phyloP scores from a whole-genome alignment of 192 early-diverging fungal species.

The Umbelopsis ramanniana region DNA sequence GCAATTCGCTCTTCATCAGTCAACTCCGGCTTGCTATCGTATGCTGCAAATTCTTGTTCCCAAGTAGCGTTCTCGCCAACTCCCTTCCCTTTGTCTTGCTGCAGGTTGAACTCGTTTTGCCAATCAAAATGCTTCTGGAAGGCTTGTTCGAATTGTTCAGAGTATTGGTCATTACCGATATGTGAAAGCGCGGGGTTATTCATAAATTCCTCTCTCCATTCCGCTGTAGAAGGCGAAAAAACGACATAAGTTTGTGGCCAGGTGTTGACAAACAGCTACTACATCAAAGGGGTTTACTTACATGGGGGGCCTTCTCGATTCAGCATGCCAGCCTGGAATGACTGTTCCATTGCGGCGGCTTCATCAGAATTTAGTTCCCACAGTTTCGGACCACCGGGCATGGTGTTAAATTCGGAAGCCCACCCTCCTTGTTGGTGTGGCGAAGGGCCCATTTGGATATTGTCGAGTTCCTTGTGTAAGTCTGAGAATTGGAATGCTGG shows the following conservation, averaged over 20 bases:
- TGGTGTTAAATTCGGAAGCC: slow-evolving; percentile 47
- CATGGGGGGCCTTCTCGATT: slow-evolving; percentile 38
- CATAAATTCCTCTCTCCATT: slow-evolving; percentile 60
- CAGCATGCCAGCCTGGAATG: slow-evolving; percentile 39
- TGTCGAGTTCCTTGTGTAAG: slow-evolving; percentile 37
- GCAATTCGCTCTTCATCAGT: slow-evolving; percentile 39
- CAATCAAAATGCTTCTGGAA: slow-evolving; percentile 74
- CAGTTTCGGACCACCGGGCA: slow-evolving; percentile 35
- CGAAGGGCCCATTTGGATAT: slow-evolving; percentile 24
- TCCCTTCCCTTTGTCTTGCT: slow-evolving; percentile 62
- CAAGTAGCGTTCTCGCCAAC: slow-evolving; percentile 54
- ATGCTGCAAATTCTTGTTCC: slow-evolving; percentile 64
- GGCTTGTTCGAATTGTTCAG: slow-evolving; percentile 59
- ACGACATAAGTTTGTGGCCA: not conserved
- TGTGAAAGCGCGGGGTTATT: slow-evolving; percentile 42
- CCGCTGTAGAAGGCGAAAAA: slow-evolving; percentile 20
- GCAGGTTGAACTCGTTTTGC: slow-evolving; percentile 74
- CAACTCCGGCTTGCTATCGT: slow-evolving; percentile 35
- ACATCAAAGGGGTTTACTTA: slow-evolving; percentile 17
- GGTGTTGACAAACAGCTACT: not conserved
- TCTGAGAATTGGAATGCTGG: slow-evolving; percentile 42
- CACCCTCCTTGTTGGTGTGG: slow-evolving; percentile 36
- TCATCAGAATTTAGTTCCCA: slow-evolving; percentile 56
- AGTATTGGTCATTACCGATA: slow-evolving; percentile 41
- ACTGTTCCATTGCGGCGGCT: slow-evolving; percentile 54